Percentiles rank a stretch among this genome's conserved stretches.
Conservation (phyloP, 805 yeast species). For the Spathaspora arborariae region DNA sequence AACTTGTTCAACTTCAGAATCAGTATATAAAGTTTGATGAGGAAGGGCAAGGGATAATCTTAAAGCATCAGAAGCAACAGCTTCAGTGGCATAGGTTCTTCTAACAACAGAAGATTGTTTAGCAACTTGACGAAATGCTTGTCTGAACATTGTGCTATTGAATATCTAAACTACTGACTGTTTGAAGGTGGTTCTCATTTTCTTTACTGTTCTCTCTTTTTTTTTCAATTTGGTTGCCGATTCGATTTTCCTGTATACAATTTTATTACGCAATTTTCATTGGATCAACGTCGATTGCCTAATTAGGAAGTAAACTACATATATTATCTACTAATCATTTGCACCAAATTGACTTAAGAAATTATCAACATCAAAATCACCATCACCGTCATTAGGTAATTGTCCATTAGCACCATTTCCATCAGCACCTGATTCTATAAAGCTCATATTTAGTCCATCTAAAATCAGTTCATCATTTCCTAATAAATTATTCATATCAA, state of each 20-base stretch:
- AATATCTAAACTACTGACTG: not conserved
- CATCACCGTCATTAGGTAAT: conserved; percentile 34
- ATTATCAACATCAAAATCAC: conserved; percentile 43
- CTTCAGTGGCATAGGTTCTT: conserved; percentile 89
- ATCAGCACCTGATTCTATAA: conserved; percentile 32
- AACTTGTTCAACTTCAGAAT: conserved; percentile 65
- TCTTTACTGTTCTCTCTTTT: not conserved
- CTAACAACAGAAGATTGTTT: conserved; percentile 55
- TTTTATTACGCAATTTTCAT: conserved; percentile 22
- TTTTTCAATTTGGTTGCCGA: conserved; percentile 7
- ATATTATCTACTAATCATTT: conserved; percentile 16
- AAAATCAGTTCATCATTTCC: conserved; percentile 39
- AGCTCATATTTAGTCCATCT: conserved; percentile 40
- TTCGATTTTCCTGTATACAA: conserved; percentile 2
- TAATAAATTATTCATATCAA: conserved; percentile 28
- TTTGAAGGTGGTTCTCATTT: not conserved
- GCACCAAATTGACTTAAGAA: conserved; percentile 42
- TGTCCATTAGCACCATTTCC: conserved; percentile 13
- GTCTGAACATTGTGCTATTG: conserved; percentile 51
- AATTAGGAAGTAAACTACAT: conserved; percentile 16
- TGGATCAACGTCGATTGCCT: conserved; percentile 31
- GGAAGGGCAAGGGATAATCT: conserved; percentile 91
- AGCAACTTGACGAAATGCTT: conserved; percentile 56
- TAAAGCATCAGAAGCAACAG: conserved; percentile 56
- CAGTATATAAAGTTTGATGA: conserved; percentile 64